Conservation (phyloP, 2,329 filamentous ascomycete species). For the Aspergillus fructus region DNA sequence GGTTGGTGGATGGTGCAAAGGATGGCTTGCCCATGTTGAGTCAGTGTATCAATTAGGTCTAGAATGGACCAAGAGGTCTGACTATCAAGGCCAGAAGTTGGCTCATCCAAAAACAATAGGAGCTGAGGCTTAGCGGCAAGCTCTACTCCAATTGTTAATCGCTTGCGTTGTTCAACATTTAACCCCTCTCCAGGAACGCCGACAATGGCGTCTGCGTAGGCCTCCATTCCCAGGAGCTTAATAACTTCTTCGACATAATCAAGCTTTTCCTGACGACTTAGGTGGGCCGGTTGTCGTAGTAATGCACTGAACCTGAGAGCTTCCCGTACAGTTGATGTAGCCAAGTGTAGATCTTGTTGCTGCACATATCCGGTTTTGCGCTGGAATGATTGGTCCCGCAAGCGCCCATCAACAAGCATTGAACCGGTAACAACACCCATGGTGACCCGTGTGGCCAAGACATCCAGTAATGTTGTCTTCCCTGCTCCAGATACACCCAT, state of each 20-base stretch:
- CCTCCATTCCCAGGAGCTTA: slow-evolving; percentile 83
- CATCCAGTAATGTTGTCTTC: slow-evolving; percentile 87
- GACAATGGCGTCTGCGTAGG: slow-evolving; percentile 86
- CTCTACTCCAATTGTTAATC: slow-evolving; percentile 91
- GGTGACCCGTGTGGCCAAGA: slow-evolving; percentile 78
- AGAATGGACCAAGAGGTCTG: slow-evolving; percentile 94
- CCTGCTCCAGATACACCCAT: slow-evolving; percentile 93
- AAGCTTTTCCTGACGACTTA: slow-evolving; percentile 72
- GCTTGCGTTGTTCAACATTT: slow-evolving; percentile 66
- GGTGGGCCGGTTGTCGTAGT: slow-evolving; percentile 75
- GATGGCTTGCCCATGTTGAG: slow-evolving; percentile 85
- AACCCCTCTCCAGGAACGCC: slow-evolving; percentile 82
- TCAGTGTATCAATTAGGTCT: slow-evolving; percentile 82
- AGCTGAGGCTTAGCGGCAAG: slow-evolving; percentile 87
- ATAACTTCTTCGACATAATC: slow-evolving; percentile 90
- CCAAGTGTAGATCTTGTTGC: slow-evolving; percentile 85
- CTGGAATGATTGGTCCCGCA: slow-evolving; percentile 79
- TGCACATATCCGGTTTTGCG: slow-evolving; percentile 90
- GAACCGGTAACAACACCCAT: slow-evolving; percentile 90
- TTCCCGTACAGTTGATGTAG: slow-evolving; percentile 83
- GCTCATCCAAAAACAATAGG: slow-evolving; percentile 89
- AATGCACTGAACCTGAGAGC: slow-evolving; percentile 82
- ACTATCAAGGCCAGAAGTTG: slow-evolving; percentile 88
- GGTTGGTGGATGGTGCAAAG: slow-evolving; percentile 98
- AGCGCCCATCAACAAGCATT: slow-evolving; percentile 77